phyloP scores from a whole-genome alignment of 495 filamentous ascomycete species.

The Chaetomium cochliodes region DNA sequence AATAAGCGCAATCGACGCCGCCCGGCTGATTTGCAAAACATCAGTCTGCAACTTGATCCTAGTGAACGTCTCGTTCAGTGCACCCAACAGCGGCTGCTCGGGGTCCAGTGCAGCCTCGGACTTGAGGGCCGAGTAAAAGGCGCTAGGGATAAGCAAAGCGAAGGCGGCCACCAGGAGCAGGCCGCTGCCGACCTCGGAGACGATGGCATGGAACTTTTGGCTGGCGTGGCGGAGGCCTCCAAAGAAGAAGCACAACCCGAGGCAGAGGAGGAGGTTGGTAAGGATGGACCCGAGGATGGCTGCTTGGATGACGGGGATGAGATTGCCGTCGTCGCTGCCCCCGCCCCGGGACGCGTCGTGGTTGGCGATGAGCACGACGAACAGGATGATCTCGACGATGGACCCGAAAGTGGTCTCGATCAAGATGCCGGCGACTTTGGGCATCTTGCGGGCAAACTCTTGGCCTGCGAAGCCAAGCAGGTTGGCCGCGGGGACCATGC shows the following conservation, averaged over 20 bases:
- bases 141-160: not conserved
- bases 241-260: conserved; percentile 24
- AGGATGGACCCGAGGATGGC: conserved; percentile 37
- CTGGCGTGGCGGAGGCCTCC: conserved; percentile 25
- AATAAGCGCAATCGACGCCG: not conserved
- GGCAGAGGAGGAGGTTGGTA: conserved; percentile 39
- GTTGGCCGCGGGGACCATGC: conserved; percentile 72
- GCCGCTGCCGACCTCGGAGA: not conserved
- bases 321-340: not conserved
- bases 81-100: not conserved
- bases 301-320: conserved; percentile 16
- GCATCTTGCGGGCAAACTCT: conserved; percentile 75
- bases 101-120: not conserved
- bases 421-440: conserved; percentile 73
- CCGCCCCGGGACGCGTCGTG: not conserved
- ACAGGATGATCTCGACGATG: conserved; percentile 1
- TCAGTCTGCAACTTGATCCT: not conserved
- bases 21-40: not conserved
- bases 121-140: not conserved
- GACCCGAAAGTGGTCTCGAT: conserved; percentile 3
- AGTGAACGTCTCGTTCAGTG: not conserved
- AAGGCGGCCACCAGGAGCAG: not conserved
- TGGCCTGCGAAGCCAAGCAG: conserved; percentile 81
- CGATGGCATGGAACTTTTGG: conserved; percentile 21
- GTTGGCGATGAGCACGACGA: conserved; percentile 6